phyloP scores from a whole-genome alignment of 345 rosid species.

The Lagerstroemia speciosa region DNA sequence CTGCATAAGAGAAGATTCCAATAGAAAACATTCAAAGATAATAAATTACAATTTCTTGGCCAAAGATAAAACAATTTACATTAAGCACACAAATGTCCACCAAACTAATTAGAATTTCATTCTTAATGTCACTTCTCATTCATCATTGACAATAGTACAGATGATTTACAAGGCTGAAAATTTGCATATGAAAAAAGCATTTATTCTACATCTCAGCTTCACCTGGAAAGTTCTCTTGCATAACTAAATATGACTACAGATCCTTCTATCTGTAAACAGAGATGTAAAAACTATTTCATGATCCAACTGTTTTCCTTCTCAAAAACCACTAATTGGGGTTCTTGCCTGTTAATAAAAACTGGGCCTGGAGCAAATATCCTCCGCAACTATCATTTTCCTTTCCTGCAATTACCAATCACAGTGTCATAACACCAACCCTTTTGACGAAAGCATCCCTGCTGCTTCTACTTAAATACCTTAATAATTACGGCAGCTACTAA shows the following conservation, averaged over 20 bases:
- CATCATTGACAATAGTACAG: neutral
- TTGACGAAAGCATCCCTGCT: slow-evolving; percentile 31
- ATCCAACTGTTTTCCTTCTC: slow-evolving; percentile 13
- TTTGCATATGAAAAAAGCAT: too few relatives aligned
- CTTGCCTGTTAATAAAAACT: slow-evolving; percentile 60
- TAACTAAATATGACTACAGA: neutral
- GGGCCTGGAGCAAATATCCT: slow-evolving; percentile 51
- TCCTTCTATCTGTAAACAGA: neutral
- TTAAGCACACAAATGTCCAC: too few relatives aligned
- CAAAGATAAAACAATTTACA: too few relatives aligned
- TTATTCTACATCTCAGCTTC: too few relatives aligned
- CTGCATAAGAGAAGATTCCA: slow-evolving; percentile 26
- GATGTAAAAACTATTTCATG: neutral
- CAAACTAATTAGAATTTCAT: neutral
- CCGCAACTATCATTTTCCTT: slow-evolving; percentile 42
- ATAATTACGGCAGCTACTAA: neutral
- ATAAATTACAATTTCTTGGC: too few relatives aligned
- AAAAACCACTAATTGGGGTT: slow-evolving; percentile 26
- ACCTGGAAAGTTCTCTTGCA: neutral
- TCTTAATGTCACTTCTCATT: neutral
- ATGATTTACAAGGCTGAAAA: too few relatives aligned
- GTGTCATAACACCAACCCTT: slow-evolving; percentile 40
- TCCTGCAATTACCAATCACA: slow-evolving; percentile 83
- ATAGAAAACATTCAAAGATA: neutral
- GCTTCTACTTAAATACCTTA: neutral